phyloP scores from a whole-genome alignment of 305 asterid genomes.

The Ilex paraguariensis region DNA sequence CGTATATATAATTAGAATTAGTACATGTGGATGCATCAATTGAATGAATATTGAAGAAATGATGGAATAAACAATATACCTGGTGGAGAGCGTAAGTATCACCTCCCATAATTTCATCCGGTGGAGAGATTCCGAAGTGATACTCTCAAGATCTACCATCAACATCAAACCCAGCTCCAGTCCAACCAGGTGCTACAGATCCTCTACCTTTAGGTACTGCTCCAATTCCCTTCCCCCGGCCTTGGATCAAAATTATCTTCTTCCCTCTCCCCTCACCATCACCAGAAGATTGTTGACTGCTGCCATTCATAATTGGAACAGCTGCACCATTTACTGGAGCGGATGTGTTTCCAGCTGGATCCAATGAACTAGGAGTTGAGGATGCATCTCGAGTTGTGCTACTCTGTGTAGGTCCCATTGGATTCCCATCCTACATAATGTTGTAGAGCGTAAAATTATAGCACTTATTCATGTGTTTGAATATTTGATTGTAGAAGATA shows the following conservation, averaged over 20 bases:
- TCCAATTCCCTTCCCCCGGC: conserved; percentile 74
- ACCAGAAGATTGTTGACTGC: conserved; percentile 16
- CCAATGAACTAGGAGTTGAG: conserved; percentile 10
- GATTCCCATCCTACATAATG: conserved; percentile 22
- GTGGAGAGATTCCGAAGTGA: conserved; percentile 10
- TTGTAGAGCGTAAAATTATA: not conserved
- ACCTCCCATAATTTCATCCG: conserved; percentile 9
- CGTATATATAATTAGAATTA: too few relatives aligned
- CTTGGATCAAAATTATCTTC: conserved; percentile 59
- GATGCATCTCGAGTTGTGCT: conserved; percentile 22
- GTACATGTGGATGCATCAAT: too few relatives aligned
- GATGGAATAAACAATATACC: conserved; percentile 8
- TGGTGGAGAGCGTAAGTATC: conserved; percentile 6
- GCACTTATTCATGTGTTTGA: not conserved
- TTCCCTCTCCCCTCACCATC: conserved; percentile 32
- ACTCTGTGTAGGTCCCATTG: conserved; percentile 18
- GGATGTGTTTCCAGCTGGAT: conserved; percentile 18
- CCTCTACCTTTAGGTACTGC: conserved; percentile 73
- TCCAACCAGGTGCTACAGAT: conserved; percentile 76
- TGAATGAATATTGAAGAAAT: conserved; percentile 1
- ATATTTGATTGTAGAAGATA: too few relatives aligned
- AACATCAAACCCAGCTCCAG: conserved; percentile 92
- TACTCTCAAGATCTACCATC: conserved; percentile 63
- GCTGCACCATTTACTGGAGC: conserved; percentile 21
- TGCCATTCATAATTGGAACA: conserved; percentile 17